Base-by-base conservation (phyloP, 345 rosid species). In the Trapa bicornis region DNA sequence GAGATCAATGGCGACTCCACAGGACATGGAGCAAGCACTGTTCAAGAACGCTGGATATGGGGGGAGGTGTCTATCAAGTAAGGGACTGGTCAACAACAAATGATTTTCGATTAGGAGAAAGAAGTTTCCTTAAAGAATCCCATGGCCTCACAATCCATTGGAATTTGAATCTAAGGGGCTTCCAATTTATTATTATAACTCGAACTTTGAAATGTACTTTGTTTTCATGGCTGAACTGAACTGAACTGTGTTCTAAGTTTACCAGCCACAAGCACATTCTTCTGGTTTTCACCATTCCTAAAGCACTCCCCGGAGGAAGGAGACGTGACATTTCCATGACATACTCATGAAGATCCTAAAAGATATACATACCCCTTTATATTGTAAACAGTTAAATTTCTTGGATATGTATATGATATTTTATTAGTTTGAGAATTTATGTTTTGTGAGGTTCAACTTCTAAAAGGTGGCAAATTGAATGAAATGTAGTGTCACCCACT, bases 11-110 rank as follows among this genome's bases (percentile, higher is more conserved):
- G 16, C 81, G 14, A 80, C 76, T 67, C 70, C 92, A 42, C 96
- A 91, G 73, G 97, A 91, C 71, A 82, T 94, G 78, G 89, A 91
- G 83, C 96, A 94, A 75, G 85, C 97, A 67, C 72, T 94, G 38
- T 87, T 88, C 75, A 75, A 85, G 78, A 87, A 82, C 79, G 96
- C 99, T 67, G 99, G 99, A 39, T 89, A 94, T 69, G 99, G 95
- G 80, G 99, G 99, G 76, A 89, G 82, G 79, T 88, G 92, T 69
- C 70, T 84, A 81, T 82, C 80, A 79, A 62, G 35, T 37, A 13
- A 50, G 15, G 16, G 22, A 50, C 17, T 0, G 14, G 17, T 50
- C 56, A 50, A 22, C 29, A 22, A 22, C 29, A 22, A 22, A 22
- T 11, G 13, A 45, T 45, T 50, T 15, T 50, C 22, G 6, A 16